Conservation (phyloP, 2,329 filamentous ascomycete species). For the Pyrenophora seminiperda region DNA sequence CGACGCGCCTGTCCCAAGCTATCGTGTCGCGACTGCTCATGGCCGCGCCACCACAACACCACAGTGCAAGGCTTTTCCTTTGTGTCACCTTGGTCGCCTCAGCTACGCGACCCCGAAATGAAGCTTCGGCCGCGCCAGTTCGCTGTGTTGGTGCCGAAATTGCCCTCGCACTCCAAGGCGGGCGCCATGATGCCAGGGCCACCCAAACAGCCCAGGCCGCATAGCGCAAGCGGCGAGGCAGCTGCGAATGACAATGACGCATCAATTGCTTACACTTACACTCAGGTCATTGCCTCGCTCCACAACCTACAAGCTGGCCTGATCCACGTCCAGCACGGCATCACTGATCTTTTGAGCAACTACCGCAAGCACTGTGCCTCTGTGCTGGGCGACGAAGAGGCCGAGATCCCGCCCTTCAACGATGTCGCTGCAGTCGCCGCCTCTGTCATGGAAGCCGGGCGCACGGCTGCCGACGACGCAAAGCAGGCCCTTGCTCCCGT, state of each 20-base stretch:
- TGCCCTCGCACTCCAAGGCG: neutral
- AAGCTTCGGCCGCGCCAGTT: slow-evolving; percentile 5
- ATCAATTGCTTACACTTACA: slow-evolving; percentile 13
- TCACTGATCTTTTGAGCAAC: slow-evolving; percentile 78
- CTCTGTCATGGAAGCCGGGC: slow-evolving; percentile 37
- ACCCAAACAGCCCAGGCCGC: slow-evolving; percentile 23
- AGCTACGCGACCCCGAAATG: slow-evolving; percentile 30
- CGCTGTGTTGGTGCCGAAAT: slow-evolving; percentile 11
- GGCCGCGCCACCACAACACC: slow-evolving; percentile 10
- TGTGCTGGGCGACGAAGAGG: slow-evolving; percentile 60
- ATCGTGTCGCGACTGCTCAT: slow-evolving; percentile 13
- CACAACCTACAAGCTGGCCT: slow-evolving; percentile 71
- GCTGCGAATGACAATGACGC: neutral
- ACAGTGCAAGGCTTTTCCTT: neutral
- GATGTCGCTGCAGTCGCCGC: slow-evolving; percentile 38
- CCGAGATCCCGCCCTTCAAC: slow-evolving; percentile 49
- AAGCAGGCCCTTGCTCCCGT: slow-evolving; percentile 24
- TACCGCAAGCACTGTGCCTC: slow-evolving; percentile 90
- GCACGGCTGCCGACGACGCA: slow-evolving; percentile 29
- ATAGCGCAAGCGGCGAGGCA: slow-evolving; percentile 1
- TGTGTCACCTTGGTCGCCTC: slow-evolving; percentile 25
- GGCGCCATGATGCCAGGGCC: slow-evolving; percentile 9
- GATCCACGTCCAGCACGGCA: slow-evolving; percentile 55
- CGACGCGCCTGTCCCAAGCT: slow-evolving; percentile 25
- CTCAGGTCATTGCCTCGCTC: slow-evolving; percentile 75